These are phyloP conservation scores for Croton laevigatus DNA, from an alignment of 441 rosid species.

Conservation along the genomic window DNA sequence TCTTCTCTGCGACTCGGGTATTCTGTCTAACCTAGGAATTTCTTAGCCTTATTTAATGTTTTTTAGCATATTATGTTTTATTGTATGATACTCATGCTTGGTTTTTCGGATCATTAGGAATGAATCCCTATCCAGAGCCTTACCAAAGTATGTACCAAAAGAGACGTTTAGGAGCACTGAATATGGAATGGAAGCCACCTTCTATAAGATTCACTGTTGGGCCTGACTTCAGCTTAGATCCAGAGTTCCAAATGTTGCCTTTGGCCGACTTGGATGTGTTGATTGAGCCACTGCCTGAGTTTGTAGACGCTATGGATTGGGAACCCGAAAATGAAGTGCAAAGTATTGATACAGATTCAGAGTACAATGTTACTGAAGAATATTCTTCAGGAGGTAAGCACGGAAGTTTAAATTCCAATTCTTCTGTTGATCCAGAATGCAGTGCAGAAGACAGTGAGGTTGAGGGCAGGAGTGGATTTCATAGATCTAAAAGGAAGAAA, in stretches of 20 bases:
- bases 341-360: conserved; percentile 94
- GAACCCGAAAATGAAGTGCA: conserved; percentile 77
- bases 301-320: conserved; percentile 86
- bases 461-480: conserved; percentile 57
- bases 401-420: conserved; percentile 57
- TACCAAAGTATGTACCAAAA: conserved; percentile 95
- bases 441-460: conserved; percentile 62
- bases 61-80: conserved; percentile 14
- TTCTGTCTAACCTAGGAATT: conserved; percentile 22
- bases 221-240: conserved; percentile 86
- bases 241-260: conserved; percentile 76
- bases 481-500: conserved; percentile 73
- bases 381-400: conserved; percentile 66
- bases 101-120: conserved; percentile 46
- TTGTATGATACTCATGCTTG: conserved; percentile 22
- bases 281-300: conserved; percentile 79
- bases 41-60: conserved; percentile 16
- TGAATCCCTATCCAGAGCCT: conserved; percentile 95
- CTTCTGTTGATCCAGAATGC: conserved; percentile 63
- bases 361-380: conserved; percentile 87
- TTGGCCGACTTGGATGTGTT: conserved; percentile 80
- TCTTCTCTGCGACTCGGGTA: conserved; percentile 96
- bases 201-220: conserved; percentile 74
- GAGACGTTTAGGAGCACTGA: conserved; percentile 92
- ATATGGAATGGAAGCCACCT: conserved; percentile 89